Percentiles rank a stretch among this genome's conserved stretches.
These are phyloP conservation scores for Inonotus hispidus DNA, from an alignment of 1,284 basidiomycete genomes.

Conservation along the genomic window DNA sequence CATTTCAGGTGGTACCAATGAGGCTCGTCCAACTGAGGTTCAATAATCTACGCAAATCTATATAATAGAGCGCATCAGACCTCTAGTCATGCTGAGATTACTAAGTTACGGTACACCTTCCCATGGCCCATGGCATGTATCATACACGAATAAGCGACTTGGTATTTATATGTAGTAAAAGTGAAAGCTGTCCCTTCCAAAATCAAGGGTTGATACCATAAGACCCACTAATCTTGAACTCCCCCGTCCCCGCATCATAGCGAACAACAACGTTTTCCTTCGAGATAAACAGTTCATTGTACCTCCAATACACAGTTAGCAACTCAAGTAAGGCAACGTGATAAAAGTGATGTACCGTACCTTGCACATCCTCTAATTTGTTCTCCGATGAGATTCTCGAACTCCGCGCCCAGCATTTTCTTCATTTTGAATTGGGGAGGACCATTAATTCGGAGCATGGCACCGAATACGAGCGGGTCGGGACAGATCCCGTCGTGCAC, in stretches of 20 bases:
- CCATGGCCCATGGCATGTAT: too few relatives aligned
- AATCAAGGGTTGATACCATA: slow-evolving; percentile 6
- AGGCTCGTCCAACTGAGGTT: too few relatives aligned
- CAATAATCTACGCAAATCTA: too few relatives aligned
- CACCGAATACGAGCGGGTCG: slow-evolving; percentile 48
- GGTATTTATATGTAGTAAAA: too few relatives aligned
- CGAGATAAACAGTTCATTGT: slow-evolving; percentile 36
- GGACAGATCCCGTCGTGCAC: slow-evolving; percentile 49
- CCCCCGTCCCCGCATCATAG: slow-evolving; percentile 42
- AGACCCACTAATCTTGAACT: slow-evolving; percentile 40
- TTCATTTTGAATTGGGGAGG: slow-evolving; percentile 50
- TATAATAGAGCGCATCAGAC: too few relatives aligned
- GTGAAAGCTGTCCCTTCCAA: too few relatives aligned
- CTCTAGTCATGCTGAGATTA: too few relatives aligned
- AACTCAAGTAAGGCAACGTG: not conserved
- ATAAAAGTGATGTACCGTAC: slow-evolving; percentile 28
- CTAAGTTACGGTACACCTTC: too few relatives aligned
- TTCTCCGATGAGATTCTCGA: slow-evolving; percentile 34
- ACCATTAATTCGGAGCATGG: slow-evolving; percentile 37
- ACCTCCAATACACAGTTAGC: slow-evolving; percentile 27
- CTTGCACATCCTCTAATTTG: slow-evolving; percentile 25
- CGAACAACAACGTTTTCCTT: slow-evolving; percentile 43
- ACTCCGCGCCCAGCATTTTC: slow-evolving; percentile 44
- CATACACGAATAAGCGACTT: too few relatives aligned
- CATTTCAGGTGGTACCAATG: too few relatives aligned